phyloP scores from a whole-genome alignment of 163 green algal genomes.

The Scenedesmus sp. region DNA sequence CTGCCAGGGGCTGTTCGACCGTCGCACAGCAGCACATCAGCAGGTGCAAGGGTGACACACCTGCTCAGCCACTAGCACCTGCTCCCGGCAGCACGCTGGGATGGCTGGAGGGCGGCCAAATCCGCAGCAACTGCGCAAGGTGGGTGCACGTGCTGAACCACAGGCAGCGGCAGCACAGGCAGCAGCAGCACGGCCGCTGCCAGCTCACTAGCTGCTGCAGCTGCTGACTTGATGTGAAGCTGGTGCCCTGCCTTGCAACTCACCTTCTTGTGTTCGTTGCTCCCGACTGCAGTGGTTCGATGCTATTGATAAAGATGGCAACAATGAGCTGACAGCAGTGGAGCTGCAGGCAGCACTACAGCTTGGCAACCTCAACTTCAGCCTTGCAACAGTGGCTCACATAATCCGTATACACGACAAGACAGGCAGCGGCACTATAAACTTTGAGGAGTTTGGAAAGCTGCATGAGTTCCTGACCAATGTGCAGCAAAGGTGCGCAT shows the following conservation, averaged over 20 bases:
- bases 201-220: conserved; percentile 5
- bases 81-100: background rate
- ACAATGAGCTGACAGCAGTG: conserved; percentile 49
- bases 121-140: conserved; percentile 30
- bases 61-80: background rate
- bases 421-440: conserved; percentile 52
- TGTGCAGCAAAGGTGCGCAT: conserved; percentile 48
- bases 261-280: background rate
- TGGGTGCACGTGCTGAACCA: background rate
- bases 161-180: background rate
- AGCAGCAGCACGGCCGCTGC: background rate
- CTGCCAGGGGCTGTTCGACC: background rate
- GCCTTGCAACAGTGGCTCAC: conserved; percentile 57
- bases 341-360: conserved; percentile 62
- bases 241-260: background rate
- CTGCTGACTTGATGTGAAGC: background rate
- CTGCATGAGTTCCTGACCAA: conserved; percentile 61
- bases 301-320: conserved; percentile 58
- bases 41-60: conserved; percentile 6
- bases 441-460: conserved; percentile 59
- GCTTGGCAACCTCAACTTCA: conserved; percentile 60
- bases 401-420: conserved; percentile 65
- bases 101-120: background rate
- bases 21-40: background rate
- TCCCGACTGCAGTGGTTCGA: conserved; percentile 54